Evolutionary conservation across 805 yeast species (phyloP).

Genomic region (Jamesozyma rosinii): DNA sequence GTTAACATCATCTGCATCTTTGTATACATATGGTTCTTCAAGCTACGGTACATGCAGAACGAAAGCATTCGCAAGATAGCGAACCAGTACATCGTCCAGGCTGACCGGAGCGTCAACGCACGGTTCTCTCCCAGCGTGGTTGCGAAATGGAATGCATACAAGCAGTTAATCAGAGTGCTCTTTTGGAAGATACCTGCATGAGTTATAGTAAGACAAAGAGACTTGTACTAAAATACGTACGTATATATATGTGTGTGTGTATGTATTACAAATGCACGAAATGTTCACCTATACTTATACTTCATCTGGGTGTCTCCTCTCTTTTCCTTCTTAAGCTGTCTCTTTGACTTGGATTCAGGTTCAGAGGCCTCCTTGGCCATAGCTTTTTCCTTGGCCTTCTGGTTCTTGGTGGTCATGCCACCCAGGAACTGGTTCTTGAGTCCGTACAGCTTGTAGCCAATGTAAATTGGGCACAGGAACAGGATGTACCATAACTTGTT

Average conservation of each 20-base stretch:
- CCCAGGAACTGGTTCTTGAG: conserved; percentile 23
- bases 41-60: conserved; percentile 50
- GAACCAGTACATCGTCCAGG: conserved; percentile 36
- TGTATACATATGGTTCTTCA: conserved; percentile 46
- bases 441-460: conserved; percentile 34
- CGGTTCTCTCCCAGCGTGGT: conserved; percentile 34
- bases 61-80: conserved; percentile 44
- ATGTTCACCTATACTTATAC: conserved; percentile 24
- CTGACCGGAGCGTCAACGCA: conserved; percentile 31
- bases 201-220: conserved; percentile 2
- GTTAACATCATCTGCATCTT: conserved; percentile 35
- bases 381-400: not conserved
- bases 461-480: conserved; percentile 31
- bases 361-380: conserved; percentile 1
- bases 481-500: conserved; percentile 41
- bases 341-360: conserved; percentile 29
- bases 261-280: no score
- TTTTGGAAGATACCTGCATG: conserved; percentile 15
- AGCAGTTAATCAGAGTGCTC: conserved; percentile 11
- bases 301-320: conserved; percentile 31
- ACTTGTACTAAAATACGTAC: not conserved
- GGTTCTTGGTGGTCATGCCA: not conserved
- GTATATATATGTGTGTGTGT: not conserved
- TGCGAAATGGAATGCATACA: conserved; percentile 17
- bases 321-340: conserved; percentile 35